These are phyloP conservation scores for Sporothrix luriei DNA, from an alignment of 2,329 filamentous ascomycete species.

Conservation along the genomic window DNA sequence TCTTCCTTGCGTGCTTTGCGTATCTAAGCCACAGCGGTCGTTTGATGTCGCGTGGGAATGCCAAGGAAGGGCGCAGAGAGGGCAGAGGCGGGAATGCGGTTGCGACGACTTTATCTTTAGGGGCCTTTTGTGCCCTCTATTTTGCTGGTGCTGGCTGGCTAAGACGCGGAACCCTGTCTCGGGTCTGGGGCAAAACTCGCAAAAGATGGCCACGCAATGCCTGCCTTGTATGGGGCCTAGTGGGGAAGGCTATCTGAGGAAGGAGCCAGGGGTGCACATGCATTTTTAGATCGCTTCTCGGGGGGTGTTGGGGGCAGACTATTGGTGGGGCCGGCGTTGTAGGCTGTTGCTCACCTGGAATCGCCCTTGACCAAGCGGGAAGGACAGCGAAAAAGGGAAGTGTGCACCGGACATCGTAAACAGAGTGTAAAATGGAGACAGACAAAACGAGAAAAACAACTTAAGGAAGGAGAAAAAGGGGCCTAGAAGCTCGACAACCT, in stretches of 20 bases:
- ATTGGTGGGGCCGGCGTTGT: background rate
- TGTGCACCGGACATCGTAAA: too few relatives aligned
- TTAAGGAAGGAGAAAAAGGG: background rate
- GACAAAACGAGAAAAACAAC: slow-evolving; percentile 16
- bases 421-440: background rate
- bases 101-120: slow-evolving; percentile 17
- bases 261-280: slow-evolving; percentile 27
- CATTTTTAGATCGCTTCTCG: background rate
- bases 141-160: slow-evolving; percentile 14
- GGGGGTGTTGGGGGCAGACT: background rate
- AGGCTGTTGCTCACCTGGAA: too few relatives aligned
- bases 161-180: background rate
- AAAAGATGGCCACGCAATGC: slow-evolving; percentile 23
- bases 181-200: slow-evolving; percentile 20
- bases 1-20: background rate
- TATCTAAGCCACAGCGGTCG: slow-evolving; percentile 8
- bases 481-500: background rate
- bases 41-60: slow-evolving; percentile 25
- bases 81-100: slow-evolving; percentile 13
- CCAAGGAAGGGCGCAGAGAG: slow-evolving; percentile 25
- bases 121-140: slow-evolving; percentile 6
- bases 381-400: too few relatives aligned
- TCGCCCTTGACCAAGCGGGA: too few relatives aligned
- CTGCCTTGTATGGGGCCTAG: background rate
- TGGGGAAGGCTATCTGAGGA: slow-evolving; percentile 15